These are phyloP conservation scores for Ceratocystis albifundus DNA, from an alignment of 2,329 filamentous ascomycete genomes.

Conservation along the genomic window DNA sequence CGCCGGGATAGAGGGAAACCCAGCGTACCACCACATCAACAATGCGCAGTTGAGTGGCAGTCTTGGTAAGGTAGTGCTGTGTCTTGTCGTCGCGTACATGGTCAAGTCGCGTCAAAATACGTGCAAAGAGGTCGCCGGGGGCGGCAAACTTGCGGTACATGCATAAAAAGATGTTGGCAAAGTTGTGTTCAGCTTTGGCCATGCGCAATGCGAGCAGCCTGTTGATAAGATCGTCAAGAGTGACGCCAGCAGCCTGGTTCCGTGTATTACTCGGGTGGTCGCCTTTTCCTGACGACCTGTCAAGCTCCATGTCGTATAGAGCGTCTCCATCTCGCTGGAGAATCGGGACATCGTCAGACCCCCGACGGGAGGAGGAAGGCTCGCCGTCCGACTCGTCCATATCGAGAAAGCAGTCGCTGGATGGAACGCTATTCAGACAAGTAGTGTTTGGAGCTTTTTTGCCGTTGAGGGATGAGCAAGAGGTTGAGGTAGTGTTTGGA, in stretches of 20 bases:
- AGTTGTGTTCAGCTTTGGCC: constrained; percentile 80
- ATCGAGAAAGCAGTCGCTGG: constrained; percentile 49
- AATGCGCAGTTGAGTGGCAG: constrained; percentile 69
- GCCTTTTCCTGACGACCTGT: constrained; percentile 35
- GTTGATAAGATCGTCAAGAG: constrained; percentile 67
- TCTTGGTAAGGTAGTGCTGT: constrained; percentile 61
- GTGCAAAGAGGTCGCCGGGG: constrained; percentile 63
- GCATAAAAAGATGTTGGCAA: constrained; percentile 77
- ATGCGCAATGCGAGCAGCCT: constrained; percentile 72
- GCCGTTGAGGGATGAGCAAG: constrained; percentile 18
- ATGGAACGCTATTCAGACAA: constrained; percentile 37
- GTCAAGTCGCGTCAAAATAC: constrained; percentile 68
- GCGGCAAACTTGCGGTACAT: constrained; percentile 89
- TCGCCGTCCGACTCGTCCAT: constrained; percentile 60
- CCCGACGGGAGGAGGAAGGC: constrained; percentile 37
- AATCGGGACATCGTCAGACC: constrained; percentile 56
- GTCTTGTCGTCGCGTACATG: constrained; percentile 53
- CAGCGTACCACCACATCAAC: constrained; percentile 78
- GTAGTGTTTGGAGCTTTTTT: constrained; percentile 39
- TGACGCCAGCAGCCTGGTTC: constrained; percentile 36
- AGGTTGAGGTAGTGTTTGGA: constrained; percentile 13
- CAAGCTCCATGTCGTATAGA: constrained; percentile 37
- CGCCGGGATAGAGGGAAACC: constrained; percentile 81
- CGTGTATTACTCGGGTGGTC: constrained; percentile 12
- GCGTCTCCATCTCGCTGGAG: constrained; percentile 55